A percentile compares a stretch with the other conserved stretches of the same genome.
phyloP scores from a whole-genome alignment of 164 flowering plant species.

The Protea cynaroides region DNA sequence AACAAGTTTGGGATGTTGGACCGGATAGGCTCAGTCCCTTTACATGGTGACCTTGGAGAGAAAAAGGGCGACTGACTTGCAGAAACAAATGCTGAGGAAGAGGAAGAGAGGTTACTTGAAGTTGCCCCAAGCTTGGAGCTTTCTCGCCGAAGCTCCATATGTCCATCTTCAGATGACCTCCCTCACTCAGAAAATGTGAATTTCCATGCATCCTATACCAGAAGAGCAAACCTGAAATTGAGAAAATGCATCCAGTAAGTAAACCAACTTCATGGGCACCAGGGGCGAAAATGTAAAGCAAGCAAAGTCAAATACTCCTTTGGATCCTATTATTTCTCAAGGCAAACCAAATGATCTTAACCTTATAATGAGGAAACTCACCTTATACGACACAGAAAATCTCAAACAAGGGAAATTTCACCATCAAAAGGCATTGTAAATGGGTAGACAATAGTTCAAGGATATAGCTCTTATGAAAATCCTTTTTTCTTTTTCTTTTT shows the following conservation, averaged over 20 bases:
- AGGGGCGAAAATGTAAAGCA: background rate
- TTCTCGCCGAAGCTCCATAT: constrained; percentile 69
- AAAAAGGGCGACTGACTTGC: constrained; percentile 90
- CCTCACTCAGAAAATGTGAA: constrained; percentile 11
- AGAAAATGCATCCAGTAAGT: constrained; percentile 14
- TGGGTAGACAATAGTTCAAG: background rate
- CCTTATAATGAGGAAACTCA: background rate
- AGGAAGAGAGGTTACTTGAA: constrained; percentile 71
- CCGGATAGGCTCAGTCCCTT: constrained; percentile 33
- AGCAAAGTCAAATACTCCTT: background rate
- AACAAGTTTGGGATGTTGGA: constrained; percentile 28
- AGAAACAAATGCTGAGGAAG: constrained; percentile 83
- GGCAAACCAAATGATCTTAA: background rate
- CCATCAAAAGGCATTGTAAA: background rate
- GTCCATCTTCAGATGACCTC: constrained; percentile 24
- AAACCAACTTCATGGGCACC: constrained; percentile 7
- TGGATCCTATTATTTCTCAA: background rate
- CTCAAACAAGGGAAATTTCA: background rate
- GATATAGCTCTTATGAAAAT: background rate
- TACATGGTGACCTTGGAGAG: constrained; percentile 75
- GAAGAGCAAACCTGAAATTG: constrained; percentile 21
- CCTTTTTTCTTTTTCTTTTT: background rate
- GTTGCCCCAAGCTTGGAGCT: constrained; percentile 51
- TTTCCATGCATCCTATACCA: constrained; percentile 26
- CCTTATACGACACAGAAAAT: background rate